Conservation (phyloP, 108 stramenopile species). For the Seminavis robusta region DNA sequence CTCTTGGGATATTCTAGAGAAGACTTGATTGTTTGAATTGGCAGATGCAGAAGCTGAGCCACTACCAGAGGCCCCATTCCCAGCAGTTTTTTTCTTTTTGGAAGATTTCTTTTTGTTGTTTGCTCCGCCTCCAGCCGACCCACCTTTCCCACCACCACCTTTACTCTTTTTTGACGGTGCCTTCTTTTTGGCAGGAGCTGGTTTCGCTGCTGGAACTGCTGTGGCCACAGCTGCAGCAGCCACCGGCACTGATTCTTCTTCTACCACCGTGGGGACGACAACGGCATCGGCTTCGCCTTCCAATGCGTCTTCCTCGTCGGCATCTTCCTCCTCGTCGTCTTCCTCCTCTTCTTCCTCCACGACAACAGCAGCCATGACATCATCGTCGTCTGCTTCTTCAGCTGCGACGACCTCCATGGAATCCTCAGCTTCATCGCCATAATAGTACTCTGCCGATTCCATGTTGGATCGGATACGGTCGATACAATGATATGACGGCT, state of each 20-base stretch:
- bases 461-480: too few relatives aligned
- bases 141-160: neutral
- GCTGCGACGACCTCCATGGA: neutral
- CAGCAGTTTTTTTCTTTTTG: slow-evolving; percentile 11
- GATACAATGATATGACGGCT: too few relatives aligned
- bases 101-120: slow-evolving; percentile 22
- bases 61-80: slow-evolving; percentile 10
- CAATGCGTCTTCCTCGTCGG: slow-evolving; percentile 16
- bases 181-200: slow-evolving; percentile 8
- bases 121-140: neutral
- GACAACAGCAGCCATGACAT: slow-evolving; percentile 11
- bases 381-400: slow-evolving; percentile 21
- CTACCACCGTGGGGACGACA: slow-evolving; percentile 9
- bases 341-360: slow-evolving; percentile 21
- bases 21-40: slow-evolving; percentile 3
- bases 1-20: slow-evolving; percentile 30
- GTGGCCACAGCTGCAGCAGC: slow-evolving; percentile 14
- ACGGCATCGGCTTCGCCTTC: slow-evolving; percentile 23
- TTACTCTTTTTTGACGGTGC: slow-evolving; percentile 21
- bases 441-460: too few relatives aligned
- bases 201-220: slow-evolving; percentile 1
- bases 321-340: slow-evolving; percentile 36
- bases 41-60: slow-evolving; percentile 1
- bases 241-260: slow-evolving; percentile 23
- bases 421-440: too few relatives aligned